Conservation (phyloP, 1,284 basidiomycete genomes). For the Rhodotorula sp. region DNA sequence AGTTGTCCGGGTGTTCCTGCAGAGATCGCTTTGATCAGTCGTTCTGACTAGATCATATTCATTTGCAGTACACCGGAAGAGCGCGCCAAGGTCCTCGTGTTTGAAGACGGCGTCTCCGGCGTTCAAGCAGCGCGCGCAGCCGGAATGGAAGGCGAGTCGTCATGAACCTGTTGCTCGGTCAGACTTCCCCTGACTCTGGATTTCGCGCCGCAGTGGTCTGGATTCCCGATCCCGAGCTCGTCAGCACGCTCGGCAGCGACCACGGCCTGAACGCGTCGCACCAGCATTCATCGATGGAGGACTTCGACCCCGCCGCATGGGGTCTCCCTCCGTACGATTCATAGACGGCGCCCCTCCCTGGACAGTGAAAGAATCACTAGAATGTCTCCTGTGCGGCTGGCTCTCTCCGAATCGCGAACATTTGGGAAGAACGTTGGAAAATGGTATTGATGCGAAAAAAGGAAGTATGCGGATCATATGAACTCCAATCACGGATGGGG, state of each 20-base stretch:
- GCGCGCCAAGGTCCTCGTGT: slow-evolving; percentile 36
- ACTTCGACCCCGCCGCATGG: slow-evolving; percentile 38
- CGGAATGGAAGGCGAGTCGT: slow-evolving; percentile 41
- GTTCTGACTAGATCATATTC: not conserved
- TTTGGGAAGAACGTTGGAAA: no score
- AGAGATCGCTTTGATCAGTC: no score
- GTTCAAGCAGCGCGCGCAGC: slow-evolving; percentile 42
- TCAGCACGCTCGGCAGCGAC: slow-evolving; percentile 26
- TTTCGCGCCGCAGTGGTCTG: slow-evolving; percentile 33
- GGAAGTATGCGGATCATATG: no score
- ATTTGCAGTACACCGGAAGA: slow-evolving; percentile 21
- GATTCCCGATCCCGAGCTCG: slow-evolving; percentile 41
- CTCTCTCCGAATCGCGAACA: no score
- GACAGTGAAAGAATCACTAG: no score
- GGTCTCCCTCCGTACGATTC: slow-evolving; percentile 40
- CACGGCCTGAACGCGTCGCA: slow-evolving; percentile 32
- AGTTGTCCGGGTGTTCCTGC: not conserved
- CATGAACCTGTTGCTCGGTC: not conserved
- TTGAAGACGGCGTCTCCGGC: slow-evolving; percentile 44
- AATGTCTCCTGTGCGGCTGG: no score
- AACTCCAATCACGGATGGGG: no score
- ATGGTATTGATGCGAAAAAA: no score
- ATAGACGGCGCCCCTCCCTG: not conserved
- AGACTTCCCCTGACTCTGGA: not conserved
- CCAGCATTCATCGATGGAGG: slow-evolving; percentile 18